These are phyloP conservation scores for Berberis thunbergii DNA, from an alignment of 164 flowering plant species.

Conservation along the genomic window DNA sequence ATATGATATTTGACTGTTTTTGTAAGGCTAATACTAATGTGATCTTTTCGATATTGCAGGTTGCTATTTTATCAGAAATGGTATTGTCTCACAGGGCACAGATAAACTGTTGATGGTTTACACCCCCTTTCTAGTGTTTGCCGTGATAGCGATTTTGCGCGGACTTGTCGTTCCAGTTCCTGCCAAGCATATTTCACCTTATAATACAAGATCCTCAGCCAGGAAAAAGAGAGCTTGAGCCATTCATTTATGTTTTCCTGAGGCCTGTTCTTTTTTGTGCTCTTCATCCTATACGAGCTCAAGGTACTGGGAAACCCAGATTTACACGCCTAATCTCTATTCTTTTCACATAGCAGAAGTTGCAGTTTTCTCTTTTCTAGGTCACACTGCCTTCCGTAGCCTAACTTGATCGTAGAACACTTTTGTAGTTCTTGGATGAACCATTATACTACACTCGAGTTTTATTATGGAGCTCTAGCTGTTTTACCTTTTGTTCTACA, in stretches of 20 bases:
- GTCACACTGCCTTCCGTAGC: no score
- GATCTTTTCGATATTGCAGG: not conserved
- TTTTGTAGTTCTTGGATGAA: no score
- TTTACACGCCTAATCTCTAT: no score
- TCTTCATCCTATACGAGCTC: no score
- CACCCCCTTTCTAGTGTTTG: constrained; percentile 46
- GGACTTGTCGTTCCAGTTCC: constrained; percentile 39
- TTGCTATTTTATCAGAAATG: not conserved
- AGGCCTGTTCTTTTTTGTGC: not conserved
- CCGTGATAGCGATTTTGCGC: constrained; percentile 43
- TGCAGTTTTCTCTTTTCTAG: no score
- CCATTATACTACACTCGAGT: no score
- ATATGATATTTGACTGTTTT: not conserved
- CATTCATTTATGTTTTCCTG: not conserved
- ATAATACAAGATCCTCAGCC: not conserved
- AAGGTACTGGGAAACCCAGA: no score
- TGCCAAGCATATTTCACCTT: not conserved
- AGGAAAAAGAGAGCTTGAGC: constrained; percentile 4
- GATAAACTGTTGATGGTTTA: not conserved
- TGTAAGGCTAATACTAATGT: not conserved
- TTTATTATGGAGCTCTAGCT: no score
- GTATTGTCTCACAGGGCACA: not conserved
- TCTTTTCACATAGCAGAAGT: no score
- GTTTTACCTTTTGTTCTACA: no score
- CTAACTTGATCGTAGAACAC: no score